A percentile compares a stretch with the other conserved stretches of the same genome.
These are phyloP conservation scores for Leptographium lundbergii DNA, from an alignment of 2,329 filamentous ascomycete species.

Conservation along the genomic window DNA sequence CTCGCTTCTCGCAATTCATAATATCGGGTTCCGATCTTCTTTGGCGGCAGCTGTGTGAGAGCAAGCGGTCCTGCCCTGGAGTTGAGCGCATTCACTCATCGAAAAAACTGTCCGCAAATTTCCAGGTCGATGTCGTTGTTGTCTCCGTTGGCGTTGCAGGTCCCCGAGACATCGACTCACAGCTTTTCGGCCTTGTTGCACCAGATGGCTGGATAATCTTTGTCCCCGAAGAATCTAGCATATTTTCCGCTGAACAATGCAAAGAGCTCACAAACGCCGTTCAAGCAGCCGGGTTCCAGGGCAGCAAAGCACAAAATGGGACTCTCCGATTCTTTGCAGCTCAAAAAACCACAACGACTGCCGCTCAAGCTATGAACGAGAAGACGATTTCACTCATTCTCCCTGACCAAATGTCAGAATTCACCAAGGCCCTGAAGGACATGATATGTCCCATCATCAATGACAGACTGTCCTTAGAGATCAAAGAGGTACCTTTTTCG, in stretches of 20 bases:
- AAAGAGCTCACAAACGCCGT: neutral
- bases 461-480: neutral
- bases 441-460: neutral
- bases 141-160: neutral
- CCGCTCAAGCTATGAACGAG: too few species aligned
- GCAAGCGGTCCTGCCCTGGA: neutral
- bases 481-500: neutral
- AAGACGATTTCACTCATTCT: constrained; percentile 3
- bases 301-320: too few species aligned
- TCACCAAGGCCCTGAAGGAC: neutral
- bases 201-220: constrained; percentile 7
- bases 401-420: constrained; percentile 1
- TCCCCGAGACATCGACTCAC: neutral
- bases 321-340: neutral
- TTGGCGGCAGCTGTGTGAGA: neutral
- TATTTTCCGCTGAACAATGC: neutral
- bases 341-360: neutral
- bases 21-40: constrained; percentile 12
- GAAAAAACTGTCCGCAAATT: neutral
- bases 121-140: constrained; percentile 1
- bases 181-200: neutral
- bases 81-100: constrained; percentile 4
- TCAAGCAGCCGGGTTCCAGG: neutral
- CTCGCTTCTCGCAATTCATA: constrained; percentile 22
- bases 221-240: neutral